Base-by-base conservation (phyloP, 2,329 filamentous ascomycete genomes). In the Cyphellophora europaea region DNA sequence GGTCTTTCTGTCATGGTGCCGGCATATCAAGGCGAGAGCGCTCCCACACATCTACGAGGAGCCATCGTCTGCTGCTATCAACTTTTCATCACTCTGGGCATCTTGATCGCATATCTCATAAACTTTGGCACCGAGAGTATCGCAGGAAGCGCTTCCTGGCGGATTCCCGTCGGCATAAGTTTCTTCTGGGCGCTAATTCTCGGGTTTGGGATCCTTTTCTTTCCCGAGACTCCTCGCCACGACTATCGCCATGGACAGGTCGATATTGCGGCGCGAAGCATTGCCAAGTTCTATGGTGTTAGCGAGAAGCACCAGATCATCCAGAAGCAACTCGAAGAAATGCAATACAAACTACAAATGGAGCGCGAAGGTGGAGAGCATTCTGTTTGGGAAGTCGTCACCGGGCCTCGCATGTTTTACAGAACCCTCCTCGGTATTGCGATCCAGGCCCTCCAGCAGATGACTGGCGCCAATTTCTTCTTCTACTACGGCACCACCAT, bases 401-500 rank as follows among this genome's bases (percentile, higher is more conserved):
- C 50, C 2, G 62, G 55, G 0, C 63, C 63, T 5, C 51, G 59
- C 1, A 67, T 67, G 63, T 33, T 40, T 2, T 62, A 63, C 23
- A 55, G 63, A 3, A 53, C 62, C 1, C 33, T 53, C 3, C 52
- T 66, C 2, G 63, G 63, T 1, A 55, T 65, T 11, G 37, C 49
- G 3, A 44, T 67, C 3, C 62, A 66, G 35, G 56, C 59, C 2
- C 43, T 65, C 1, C 62, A 66, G 43, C 63, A 66, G 44, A 52
- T 65, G 11, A 62, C 62, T 4, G 62, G 62, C 21, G 57, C 61
- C 42, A 65, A 65, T 35, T 63, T 59, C 49, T 63, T 62, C 47
- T 43, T 62, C 49, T 76, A 77, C 57, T 83, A 81, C 50, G 72
- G 72, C n/a, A 72, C 73, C 1, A 70, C 67, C 18, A 71, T 82